Percentiles rank a stretch among this genome's conserved stretches.
Conservation (phyloP, 768 basidiomycete species). For the Pisolithus microcarpus region DNA sequence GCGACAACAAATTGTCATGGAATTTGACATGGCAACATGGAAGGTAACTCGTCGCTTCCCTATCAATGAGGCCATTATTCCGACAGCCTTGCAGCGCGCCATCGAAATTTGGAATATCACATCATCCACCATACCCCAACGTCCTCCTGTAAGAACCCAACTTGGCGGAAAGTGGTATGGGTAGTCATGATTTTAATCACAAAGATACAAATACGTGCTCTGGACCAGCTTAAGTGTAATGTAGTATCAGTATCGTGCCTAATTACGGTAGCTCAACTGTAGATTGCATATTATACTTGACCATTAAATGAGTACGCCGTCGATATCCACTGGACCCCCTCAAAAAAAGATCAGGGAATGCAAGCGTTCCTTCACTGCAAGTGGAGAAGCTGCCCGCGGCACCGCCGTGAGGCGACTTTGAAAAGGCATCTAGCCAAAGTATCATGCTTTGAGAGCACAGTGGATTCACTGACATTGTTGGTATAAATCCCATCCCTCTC, state of each 20-base stretch:
- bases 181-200: constrained; percentile 17
- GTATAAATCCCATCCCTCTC: no score
- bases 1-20: constrained; percentile 83
- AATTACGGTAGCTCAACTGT: no score
- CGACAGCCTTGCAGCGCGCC: constrained; percentile 50
- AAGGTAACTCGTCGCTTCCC: constrained; percentile 40
- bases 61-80: neutral
- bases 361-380: neutral
- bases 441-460: neutral
- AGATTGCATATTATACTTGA: neutral
- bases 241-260: neutral
- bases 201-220: constrained; percentile 4
- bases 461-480: constrained; percentile 1
- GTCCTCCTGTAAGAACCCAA: constrained; percentile 49
- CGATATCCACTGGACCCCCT: no score
- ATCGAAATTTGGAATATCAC: constrained; percentile 82
- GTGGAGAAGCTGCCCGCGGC: neutral
- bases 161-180: constrained; percentile 72
- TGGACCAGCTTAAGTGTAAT: constrained; percentile 13
- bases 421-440: neutral
- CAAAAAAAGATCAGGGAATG: no score
- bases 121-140: constrained; percentile 67
- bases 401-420: neutral
- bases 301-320: no score
- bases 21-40: constrained; percentile 90